Evolutionary conservation across 768 basidiomycete species (phyloP), one percentile per base, ranked within the genome.

Genomic region (Suillus plorans): DNA sequence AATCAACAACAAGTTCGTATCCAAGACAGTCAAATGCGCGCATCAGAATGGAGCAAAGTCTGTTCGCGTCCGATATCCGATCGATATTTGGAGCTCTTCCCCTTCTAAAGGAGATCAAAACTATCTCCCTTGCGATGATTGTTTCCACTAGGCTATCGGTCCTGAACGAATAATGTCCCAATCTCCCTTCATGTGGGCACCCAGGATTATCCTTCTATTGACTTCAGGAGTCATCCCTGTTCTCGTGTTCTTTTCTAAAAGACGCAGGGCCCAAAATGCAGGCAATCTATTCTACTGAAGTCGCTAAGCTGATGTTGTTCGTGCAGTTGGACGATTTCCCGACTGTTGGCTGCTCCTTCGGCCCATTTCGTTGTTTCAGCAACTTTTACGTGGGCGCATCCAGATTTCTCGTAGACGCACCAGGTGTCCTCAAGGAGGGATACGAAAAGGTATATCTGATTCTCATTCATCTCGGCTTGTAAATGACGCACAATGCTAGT

Each of bases 261-360:
- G n/a, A 22, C 37, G 4, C 37, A 58, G 16, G 13, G 1, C 37
- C 14, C 22, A 2, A 58, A 58, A 58, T 2, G 57, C 39, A 58
- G 16, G 37, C 8, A 25, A 16, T 25, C 16, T 10, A 12, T 58
- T 58, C 0, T 41, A 13, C 22, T 39, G 22, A 22, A 5, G 36
- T 25, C 8, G 22, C 25, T 2, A 18, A 10, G 39, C 37, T 58
- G 37, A 58, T 18, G 4, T 8, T 22, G 5, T 39, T 5, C 36
- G 20, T 36, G 16, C 49, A 76, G 76, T 63, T 75, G 9, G 63
- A 70, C n/a, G 53, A 52, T 7, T 73, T 80, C 2, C 79, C 79
- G 0, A 71, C 74, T 4, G 59, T 73, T 3, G 76, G 78, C 4
- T 70, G 66, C 7, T 70, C 64, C 2, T 63, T 53, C 13, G 69